Percentiles rank a stretch among this genome's conserved stretches.
Evolutionary conservation across 495 filamentous ascomycete genomes (phyloP).

Genomic region (Podospora pseudopauciseta): DNA sequence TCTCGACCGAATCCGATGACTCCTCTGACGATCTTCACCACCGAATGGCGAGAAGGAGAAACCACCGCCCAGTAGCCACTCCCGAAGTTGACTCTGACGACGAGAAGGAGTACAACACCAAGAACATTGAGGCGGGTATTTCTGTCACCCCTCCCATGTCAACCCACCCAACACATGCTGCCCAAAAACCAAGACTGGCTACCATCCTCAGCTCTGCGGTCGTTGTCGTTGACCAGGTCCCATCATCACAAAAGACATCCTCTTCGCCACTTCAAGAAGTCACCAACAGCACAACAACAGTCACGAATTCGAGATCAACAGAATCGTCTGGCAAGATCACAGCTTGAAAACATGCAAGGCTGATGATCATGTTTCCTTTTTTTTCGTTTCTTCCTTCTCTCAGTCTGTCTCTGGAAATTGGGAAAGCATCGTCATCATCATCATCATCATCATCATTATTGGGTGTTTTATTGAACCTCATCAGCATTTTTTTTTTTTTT

Average conservation of each 20-base stretch:
- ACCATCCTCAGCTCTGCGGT: constrained; percentile 34
- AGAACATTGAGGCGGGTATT: constrained; percentile 18
- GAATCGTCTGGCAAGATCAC: neutral
- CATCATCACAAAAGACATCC: constrained; percentile 5
- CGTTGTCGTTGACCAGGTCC: constrained; percentile 15
- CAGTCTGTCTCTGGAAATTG: neutral
- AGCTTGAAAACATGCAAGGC: neutral
- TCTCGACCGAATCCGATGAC: constrained; percentile 38
- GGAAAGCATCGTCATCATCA: constrained; percentile 1
- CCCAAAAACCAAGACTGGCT: constrained; percentile 34
- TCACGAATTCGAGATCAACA: neutral
- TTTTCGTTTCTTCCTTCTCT: neutral
- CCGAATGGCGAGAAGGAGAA: constrained; percentile 21
- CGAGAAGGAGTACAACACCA: constrained; percentile 26
- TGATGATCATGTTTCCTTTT: neutral
- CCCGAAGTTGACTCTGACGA: constrained; percentile 30
- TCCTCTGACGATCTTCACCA: constrained; percentile 25
- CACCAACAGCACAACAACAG: constrained; percentile 8
- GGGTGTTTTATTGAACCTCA: neutral
- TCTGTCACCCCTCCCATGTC: constrained; percentile 11
- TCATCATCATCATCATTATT: neutral
- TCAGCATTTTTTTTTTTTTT: neutral
- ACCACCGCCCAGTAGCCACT: constrained; percentile 20
- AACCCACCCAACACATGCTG: constrained; percentile 22
- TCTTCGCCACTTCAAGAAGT: constrained; percentile 12